Conservation (phyloP, 805 yeast species). For the Lipomyces yamadae region DNA sequence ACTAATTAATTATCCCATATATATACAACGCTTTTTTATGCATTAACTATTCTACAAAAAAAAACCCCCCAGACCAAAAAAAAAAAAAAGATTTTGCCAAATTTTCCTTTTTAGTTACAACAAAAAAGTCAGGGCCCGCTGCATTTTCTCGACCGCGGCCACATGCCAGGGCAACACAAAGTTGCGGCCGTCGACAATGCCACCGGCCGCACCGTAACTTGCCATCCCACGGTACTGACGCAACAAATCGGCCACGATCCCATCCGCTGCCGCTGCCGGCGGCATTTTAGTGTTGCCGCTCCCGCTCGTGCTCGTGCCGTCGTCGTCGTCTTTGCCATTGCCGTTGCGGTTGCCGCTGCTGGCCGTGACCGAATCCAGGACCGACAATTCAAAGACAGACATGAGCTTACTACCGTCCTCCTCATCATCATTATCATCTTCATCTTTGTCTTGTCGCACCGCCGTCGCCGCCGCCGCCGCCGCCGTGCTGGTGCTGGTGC, state of each 20-base stretch:
- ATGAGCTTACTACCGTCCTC: constrained; percentile 1
- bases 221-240: constrained; percentile 48
- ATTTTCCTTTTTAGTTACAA: background rate
- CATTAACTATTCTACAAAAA: background rate
- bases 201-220: constrained; percentile 45
- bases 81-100: background rate
- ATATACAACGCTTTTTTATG: background rate
- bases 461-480: too few relatives aligned
- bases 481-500: too few relatives aligned
- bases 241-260: constrained; percentile 43
- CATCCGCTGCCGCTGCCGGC: background rate
- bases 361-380: constrained; percentile 29
- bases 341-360: background rate
- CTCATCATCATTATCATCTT: too few relatives aligned
- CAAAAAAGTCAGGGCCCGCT: constrained; percentile 28
- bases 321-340: too few relatives aligned
- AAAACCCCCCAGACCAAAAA: background rate
- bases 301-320: too few relatives aligned
- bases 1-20: background rate
- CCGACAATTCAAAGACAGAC: constrained; percentile 38
- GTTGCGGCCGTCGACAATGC: constrained; percentile 42
- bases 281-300: too few relatives aligned
- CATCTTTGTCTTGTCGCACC: too few relatives aligned
- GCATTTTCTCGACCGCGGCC: constrained; percentile 45
- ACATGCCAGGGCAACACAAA: constrained; percentile 50